Conservation (phyloP, 2,329 filamentous ascomycete species). For the Sordariomycetes sp. region DNA sequence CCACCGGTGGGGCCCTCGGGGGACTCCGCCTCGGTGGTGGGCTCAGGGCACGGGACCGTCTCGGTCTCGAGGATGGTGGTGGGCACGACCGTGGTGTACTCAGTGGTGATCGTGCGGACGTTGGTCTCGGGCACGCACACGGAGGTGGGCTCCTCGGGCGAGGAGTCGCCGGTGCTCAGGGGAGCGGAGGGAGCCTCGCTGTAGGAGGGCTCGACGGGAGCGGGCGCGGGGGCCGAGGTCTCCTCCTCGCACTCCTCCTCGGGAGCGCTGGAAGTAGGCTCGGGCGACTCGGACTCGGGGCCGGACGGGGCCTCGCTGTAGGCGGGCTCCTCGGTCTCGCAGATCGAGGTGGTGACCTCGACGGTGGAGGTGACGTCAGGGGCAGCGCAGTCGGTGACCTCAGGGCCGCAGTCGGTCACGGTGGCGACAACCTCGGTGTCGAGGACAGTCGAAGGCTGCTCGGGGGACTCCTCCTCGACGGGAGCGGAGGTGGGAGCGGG, state of each 20-base stretch:
- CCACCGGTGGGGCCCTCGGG: constrained; percentile 18
- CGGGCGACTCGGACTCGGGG: neutral
- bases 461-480: constrained; percentile 20
- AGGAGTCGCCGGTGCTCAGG: constrained; percentile 5
- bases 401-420: constrained; percentile 43
- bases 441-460: constrained; percentile 38
- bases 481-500: constrained; percentile 8
- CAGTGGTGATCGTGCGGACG: constrained; percentile 43
- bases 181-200: constrained; percentile 1
- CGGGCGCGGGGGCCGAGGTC: neutral
- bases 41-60: constrained; percentile 28
- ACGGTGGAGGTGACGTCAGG: constrained; percentile 22
- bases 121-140: constrained; percentile 11
- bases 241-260: constrained; percentile 4
- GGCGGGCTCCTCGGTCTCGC: constrained; percentile 18
- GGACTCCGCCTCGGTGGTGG: constrained; percentile 13
- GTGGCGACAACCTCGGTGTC: constrained; percentile 45
- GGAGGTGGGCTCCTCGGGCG: constrained; percentile 8
- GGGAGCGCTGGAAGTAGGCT: constrained; percentile 8
- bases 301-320: neutral
- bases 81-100: constrained; percentile 43
- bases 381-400: constrained; percentile 52
- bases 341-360: constrained; percentile 27
- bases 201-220: constrained; percentile 7
- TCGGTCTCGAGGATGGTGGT: constrained; percentile 35